Evolutionary conservation across 306 rosid genomes (phyloP).

Genomic region (Glycine latifolia): DNA sequence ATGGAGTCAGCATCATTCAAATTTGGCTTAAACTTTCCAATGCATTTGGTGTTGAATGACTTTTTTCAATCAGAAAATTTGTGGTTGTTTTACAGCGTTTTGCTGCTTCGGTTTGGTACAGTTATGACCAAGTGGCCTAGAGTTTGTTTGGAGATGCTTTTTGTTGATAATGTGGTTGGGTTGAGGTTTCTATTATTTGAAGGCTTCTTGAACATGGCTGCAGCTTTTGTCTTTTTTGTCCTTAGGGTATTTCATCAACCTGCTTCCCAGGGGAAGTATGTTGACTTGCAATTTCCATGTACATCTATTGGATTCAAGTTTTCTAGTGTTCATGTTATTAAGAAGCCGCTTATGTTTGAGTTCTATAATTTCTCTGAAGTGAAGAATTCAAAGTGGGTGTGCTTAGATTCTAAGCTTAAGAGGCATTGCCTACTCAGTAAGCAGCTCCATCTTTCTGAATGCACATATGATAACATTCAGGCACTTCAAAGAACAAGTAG

Average conservation of each 20-base stretch:
- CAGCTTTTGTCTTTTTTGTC: conserved; percentile 66
- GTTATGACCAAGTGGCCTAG: conserved; percentile 73
- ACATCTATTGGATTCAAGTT: conserved; percentile 87
- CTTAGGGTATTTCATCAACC: conserved; percentile 67
- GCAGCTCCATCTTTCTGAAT: conserved; percentile 80
- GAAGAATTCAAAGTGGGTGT: conserved; percentile 73
- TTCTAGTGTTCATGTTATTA: conserved; percentile 59
- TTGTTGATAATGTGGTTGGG: conserved; percentile 88
- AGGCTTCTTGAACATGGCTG: conserved; percentile 79
- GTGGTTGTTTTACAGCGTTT: conserved; percentile 58
- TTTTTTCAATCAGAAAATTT: conserved; percentile 54
- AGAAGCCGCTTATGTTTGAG: conserved; percentile 79
- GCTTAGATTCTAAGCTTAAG: conserved; percentile 72
- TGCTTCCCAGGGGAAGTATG: conserved; percentile 54
- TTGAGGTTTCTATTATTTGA: conserved; percentile 81
- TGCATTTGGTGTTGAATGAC: conserved; percentile 49
- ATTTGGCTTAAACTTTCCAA: conserved; percentile 58
- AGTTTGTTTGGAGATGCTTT: conserved; percentile 87
- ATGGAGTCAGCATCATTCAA: conserved; percentile 57
- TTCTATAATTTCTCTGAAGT: conserved; percentile 71
- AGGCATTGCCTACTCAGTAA: conserved; percentile 73
- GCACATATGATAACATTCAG: conserved; percentile 89
- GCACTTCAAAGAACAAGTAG: conserved; percentile 68
- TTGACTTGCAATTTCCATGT: conserved; percentile 70
- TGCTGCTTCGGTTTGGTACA: conserved; percentile 66